Evolutionary conservation across 495 filamentous ascomycete species (phyloP).

Genomic region (Monascus purpureus): DNA sequence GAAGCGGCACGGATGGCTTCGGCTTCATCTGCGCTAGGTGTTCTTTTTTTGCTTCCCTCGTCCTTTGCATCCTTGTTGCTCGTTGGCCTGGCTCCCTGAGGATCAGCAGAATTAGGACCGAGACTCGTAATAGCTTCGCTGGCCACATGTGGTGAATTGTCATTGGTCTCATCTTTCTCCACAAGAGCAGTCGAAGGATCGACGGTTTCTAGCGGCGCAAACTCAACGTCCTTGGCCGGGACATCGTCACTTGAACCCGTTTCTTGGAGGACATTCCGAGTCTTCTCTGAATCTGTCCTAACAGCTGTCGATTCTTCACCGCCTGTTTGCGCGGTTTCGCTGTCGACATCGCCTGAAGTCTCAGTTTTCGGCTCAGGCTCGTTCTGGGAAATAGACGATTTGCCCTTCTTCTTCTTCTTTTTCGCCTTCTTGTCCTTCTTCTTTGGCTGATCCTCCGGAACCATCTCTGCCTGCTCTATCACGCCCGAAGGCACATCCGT

Average conservation of each 20-base stretch:
- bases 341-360: conserved; percentile 5
- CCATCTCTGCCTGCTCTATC: conserved; percentile 6
- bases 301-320: conserved; percentile 9
- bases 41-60: too few species aligned
- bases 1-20: too few species aligned
- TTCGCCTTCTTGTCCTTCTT: too few species aligned
- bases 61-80: conserved; percentile 21
- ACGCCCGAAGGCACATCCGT: not conserved
- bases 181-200: conserved; percentile 4
- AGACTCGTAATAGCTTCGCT: conserved; percentile 4
- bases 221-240: conserved; percentile 6
- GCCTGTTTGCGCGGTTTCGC: conserved; percentile 8
- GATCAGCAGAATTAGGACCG: conserved; percentile 6
- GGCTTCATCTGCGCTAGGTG: too few species aligned
- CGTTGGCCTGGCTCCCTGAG: conserved; percentile 6
- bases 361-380: conserved; percentile 9
- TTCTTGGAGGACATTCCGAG: too few species aligned
- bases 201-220: conserved; percentile 7
- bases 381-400: conserved; percentile 13
- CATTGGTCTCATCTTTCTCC: conserved; percentile 12
- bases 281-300: too few species aligned
- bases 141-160: conserved; percentile 9
- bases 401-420: conserved; percentile 24
- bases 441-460: conserved; percentile 7
- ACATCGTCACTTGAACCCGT: too few species aligned